A percentile compares a stretch with the other conserved stretches of the same genome.
Conservation (phyloP, 129 eudicot genomes). For the Pittosporum tobira region DNA sequence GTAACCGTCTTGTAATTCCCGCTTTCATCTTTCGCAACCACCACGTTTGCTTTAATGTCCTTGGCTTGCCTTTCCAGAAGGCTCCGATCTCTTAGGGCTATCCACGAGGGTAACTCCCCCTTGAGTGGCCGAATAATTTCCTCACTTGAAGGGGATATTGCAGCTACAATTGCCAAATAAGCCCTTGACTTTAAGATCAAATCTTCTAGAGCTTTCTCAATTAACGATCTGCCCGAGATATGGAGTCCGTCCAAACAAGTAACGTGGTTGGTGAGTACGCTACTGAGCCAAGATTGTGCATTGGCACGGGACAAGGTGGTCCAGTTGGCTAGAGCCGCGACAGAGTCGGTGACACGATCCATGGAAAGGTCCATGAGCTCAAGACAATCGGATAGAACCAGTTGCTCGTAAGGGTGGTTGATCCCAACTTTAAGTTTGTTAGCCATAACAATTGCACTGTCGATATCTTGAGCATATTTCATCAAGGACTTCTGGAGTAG, state of each 20-base stretch:
- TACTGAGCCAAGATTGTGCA: constrained; percentile 31
- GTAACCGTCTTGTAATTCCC: constrained; percentile 39
- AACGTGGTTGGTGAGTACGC: constrained; percentile 42
- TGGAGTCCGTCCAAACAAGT: constrained; percentile 45
- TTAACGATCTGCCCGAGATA: neutral
- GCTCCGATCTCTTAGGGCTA: constrained; percentile 27
- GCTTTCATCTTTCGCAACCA: constrained; percentile 40
- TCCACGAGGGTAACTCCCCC: constrained; percentile 36
- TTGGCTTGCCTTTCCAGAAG: constrained; percentile 22
- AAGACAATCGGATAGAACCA: constrained; percentile 28
- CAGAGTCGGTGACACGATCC: constrained; percentile 21
- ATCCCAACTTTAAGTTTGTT: neutral
- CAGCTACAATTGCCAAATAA: constrained; percentile 25
- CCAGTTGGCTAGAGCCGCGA: constrained; percentile 8
- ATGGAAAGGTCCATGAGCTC: constrained; percentile 23
- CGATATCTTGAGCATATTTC: constrained; percentile 6
- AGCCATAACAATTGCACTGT: neutral
- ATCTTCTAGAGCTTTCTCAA: constrained; percentile 6
- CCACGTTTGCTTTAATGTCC: constrained; percentile 20
- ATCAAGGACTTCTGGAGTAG: constrained; percentile 10
- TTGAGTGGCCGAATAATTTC: constrained; percentile 6
- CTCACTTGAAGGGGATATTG: constrained; percentile 11
- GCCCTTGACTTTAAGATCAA: constrained; percentile 26
- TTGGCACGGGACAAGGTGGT: constrained; percentile 10
- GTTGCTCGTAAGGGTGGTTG: constrained; percentile 5